Percentiles rank a stretch among this genome's conserved stretches.
phyloP scores from a whole-genome alignment of 345 rosid genomes.

The Aquilaria sinensis region DNA sequence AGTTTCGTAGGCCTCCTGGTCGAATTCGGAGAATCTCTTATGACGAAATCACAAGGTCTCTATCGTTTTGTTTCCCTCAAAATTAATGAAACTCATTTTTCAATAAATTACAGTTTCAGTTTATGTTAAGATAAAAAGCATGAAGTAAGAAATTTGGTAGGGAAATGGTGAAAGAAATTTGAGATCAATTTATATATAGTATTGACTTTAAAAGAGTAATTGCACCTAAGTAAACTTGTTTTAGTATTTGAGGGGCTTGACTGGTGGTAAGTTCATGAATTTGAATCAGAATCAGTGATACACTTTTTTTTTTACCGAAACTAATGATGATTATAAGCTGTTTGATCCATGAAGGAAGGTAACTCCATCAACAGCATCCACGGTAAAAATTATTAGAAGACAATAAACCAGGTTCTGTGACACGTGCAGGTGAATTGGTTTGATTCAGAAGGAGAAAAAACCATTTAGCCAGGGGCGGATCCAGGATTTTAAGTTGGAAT shows the following conservation, averaged over 20 bases:
- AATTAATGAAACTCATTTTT: slow-evolving; percentile 1
- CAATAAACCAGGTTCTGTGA: too few relatives aligned
- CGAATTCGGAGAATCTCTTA: neutral
- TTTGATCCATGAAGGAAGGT: slow-evolving; percentile 17
- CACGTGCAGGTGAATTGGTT: too few relatives aligned
- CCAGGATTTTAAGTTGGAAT: too few relatives aligned
- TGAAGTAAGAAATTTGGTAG: neutral
- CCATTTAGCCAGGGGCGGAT: too few relatives aligned
- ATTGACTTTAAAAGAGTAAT: too few relatives aligned
- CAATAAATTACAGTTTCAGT: too few relatives aligned
- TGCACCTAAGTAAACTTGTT: too few relatives aligned
- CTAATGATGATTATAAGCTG: slow-evolving; percentile 1
- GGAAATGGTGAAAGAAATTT: neutral
- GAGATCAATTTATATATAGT: neutral
- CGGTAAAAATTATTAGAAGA: neutral
- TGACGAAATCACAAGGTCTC: neutral
- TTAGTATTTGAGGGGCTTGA: too few relatives aligned
- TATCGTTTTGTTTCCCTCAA: neutral
- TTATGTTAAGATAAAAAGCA: neutral
- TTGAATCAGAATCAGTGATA: slow-evolving; percentile 11
- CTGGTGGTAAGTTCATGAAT: slow-evolving; percentile 11
- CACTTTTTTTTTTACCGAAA: slow-evolving; percentile 5
- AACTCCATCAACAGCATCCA: neutral
- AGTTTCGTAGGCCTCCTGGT: neutral
- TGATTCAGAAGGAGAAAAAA: too few relatives aligned